These are phyloP conservation scores for Chlamydomonas asymmetrica DNA, from an alignment of 139 green algal genomes.

Conservation along the genomic window DNA sequence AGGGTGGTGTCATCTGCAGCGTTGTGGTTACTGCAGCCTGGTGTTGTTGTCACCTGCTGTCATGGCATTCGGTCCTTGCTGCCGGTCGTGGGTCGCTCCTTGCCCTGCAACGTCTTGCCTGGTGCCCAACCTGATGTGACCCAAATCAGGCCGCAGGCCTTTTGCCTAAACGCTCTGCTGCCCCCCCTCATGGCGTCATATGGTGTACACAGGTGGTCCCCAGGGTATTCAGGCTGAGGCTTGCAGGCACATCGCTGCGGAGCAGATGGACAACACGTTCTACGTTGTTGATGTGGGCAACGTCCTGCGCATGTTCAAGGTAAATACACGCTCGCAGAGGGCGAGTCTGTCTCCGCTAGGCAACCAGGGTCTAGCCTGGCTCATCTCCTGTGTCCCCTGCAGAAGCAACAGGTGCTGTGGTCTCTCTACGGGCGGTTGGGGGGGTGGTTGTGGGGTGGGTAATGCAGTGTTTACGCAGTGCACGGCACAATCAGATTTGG, in stretches of 20 bases:
- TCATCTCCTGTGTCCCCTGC: too few species aligned
- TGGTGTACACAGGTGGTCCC: constrained; percentile 16
- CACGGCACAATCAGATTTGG: background rate
- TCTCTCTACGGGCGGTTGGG: too few species aligned
- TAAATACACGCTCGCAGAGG: constrained; percentile 9
- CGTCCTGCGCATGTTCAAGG: constrained; percentile 73
- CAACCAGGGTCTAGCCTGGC: background rate
- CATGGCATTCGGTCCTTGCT: too few species aligned
- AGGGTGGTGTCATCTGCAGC: too few species aligned
- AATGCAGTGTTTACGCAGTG: background rate
- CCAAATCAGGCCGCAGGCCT: too few species aligned
- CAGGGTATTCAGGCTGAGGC: constrained; percentile 28
- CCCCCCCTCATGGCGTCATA: too few species aligned
- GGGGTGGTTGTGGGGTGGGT: too few species aligned
- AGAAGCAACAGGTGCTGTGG: too few species aligned
- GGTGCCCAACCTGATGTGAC: too few species aligned
- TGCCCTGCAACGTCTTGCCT: background rate
- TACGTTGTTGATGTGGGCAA: constrained; percentile 90
- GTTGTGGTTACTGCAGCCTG: too few species aligned
- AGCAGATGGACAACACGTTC: constrained; percentile 82
- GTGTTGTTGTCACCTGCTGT: too few species aligned
- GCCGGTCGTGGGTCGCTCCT: background rate
- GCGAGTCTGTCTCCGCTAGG: background rate
- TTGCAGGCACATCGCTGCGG: constrained; percentile 25
- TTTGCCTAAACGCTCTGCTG: too few species aligned